Percentiles rank a stretch among this genome's conserved stretches.
Evolutionary conservation across 257 asterid species (phyloP).

Genomic region (Lavandula angustifolia): DNA sequence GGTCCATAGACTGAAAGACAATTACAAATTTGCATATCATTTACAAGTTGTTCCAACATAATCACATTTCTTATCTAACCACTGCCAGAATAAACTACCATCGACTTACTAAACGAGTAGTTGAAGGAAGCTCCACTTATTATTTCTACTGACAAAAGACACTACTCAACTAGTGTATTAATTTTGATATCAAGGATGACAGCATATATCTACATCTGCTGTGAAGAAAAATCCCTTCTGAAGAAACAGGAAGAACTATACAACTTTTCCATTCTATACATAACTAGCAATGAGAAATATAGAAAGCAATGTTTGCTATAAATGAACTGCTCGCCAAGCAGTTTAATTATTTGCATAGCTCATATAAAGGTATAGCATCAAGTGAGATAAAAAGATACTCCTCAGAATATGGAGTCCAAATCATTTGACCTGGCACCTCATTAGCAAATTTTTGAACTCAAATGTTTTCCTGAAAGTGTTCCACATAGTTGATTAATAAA

Average conservation of each 20-base stretch:
- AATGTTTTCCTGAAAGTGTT: constrained; percentile 11
- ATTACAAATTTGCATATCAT: background rate
- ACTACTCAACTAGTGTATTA: background rate
- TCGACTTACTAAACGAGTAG: background rate
- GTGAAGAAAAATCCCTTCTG: background rate
- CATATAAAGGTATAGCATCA: background rate
- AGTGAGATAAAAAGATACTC: constrained; percentile 16
- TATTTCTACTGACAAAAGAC: background rate
- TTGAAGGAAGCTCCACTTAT: background rate
- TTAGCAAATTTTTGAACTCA: constrained; percentile 3
- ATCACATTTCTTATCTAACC: background rate
- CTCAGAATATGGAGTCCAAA: background rate
- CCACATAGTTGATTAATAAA: constrained; percentile 21
- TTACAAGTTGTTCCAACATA: background rate
- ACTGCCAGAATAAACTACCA: background rate
- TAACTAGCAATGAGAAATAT: constrained; percentile 18
- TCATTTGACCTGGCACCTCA: constrained; percentile 17
- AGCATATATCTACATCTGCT: background rate
- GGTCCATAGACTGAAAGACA: background rate
- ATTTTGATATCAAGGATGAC: background rate
- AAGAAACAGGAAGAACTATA: constrained; percentile 9
- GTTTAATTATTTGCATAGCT: constrained; percentile 1
- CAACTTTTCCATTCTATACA: background rate
- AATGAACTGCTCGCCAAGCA: background rate
- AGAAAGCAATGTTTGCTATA: background rate